Evolutionary conservation across 306 rosid species (phyloP), one percentile per base, ranked within the genome.

Genomic region (Ziziphus jujuba): DNA sequence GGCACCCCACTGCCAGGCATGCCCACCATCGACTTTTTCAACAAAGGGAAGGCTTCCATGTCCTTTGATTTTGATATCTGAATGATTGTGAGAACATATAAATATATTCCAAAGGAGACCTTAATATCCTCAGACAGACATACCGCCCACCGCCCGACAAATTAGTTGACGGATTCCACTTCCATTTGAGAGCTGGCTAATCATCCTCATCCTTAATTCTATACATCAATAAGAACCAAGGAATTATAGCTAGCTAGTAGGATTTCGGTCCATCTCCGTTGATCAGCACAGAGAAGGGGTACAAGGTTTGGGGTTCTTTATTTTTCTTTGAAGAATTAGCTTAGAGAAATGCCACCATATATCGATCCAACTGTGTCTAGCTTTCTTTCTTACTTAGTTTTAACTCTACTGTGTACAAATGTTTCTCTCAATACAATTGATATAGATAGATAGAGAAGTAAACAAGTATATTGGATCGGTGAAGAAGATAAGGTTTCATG

Each of bases 1-100:
- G 87, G 84, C 54, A 79, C 70, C 19, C 79, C 84, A n/a, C 48
- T 80, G 69, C 49, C 67, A 34, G 75, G 51, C 25, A 34, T 73
- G 4, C 65, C 79, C 13, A 82, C 81, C 25, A 74, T 65, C 20
- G 79, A 79, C 60, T 72, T 59, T 15, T 72, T 82, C 67, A 71
- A 65, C 49, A 51, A 78, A 36, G 84, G 84, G 59, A 79, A 72
- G 66, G 65, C 74, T 6, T 70, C 74, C 47, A 74, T 72, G 72
- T 65, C 85, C 17, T 63, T 75, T 15, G 82, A 82, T 69, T 82
- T 75, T 63, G 78, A 66, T 31, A 67, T 73, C 33, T 28, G 33
- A 28, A 28, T 28, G 33, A 28, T 28, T 28, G 33, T 28, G n/a
- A n/a, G n/a, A n/a, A n/a, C n/a, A n/a, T n/a, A n/a, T n/a, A n/a